Evolutionary conservation across 2,329 filamentous ascomycete genomes (phyloP), one percentile per base, ranked within the genome.

Genomic region (Calonectria fujianensis): DNA sequence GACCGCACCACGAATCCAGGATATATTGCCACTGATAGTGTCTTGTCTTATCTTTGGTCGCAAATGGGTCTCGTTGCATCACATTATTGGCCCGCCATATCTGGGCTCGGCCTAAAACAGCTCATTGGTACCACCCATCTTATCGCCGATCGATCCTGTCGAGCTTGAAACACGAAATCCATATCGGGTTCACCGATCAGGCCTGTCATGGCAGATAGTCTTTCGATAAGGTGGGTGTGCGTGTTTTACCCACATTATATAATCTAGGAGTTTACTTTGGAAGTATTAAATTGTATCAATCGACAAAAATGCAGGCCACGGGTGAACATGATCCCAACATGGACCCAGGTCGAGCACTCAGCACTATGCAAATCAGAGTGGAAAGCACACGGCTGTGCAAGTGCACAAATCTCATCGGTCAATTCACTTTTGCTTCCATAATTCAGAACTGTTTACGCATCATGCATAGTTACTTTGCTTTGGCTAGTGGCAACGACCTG

Each of bases 31-130:
- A 63, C 24, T 41, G 24, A 41, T 10, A 4, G 2, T 27, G 7
- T 10, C 37, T 41, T 63, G 24, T 16, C 57, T 63, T 63, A 63
- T 63, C 57, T 63, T 29, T 16, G 14, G 27, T 7, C 37, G n/a
- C 14, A 5, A 39, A 39, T 61, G 57, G 57, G 37, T 9, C 35
- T 18, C 24, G 13, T n/a, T 37, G 14, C n/a, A 27, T 18, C 13
- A 39, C 24, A 2, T 18, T 31, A 63, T 63, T 63, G 57, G 57
- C 57, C 18, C 6, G n/a, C 16, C 16, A 29, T 63, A 39, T 24
- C 24, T 29, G 13, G n/a, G 3, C 2, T 11, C 13, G 57, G 27
- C 37, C 24, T 11, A 41, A 61, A 63, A 18, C 35, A 41, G 35
- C 39, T 41, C 57, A 16, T n/a, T 18, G 37, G 14, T 31, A 16